Base-by-base conservation (phyloP, 73 alveolate species). In the Paraurostyla sp. region DNA sequence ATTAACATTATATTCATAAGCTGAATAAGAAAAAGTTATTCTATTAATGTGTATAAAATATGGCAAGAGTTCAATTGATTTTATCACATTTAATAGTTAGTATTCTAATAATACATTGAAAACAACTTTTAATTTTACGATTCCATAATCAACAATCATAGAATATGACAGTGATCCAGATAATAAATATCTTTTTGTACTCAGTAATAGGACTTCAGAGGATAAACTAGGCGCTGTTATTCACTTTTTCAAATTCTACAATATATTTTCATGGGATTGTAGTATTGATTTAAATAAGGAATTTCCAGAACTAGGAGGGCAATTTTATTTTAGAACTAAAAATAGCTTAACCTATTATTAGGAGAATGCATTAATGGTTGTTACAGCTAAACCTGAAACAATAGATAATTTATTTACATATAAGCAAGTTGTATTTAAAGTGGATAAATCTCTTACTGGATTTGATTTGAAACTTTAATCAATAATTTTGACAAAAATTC, bases 231-330 rank as follows among this genome's bases (percentile, higher is more conserved):
- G 51, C 6, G 78, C 78, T 30, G 7, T 16, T n/a, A 38, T 65
- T 0, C 82, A 65, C 23, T 36, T 65, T 23, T 65, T 65, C 41
- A 65, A 65, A 40, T 15, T 13, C 1, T 65, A 38, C 58, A 65
- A 65, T 38, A 32, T 30, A 35, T 32, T 40, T 36, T 38, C 2
- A 38, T 65, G 82, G 82, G 82, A 65, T 18, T 25, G 16, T 18
- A 65, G 82, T 65, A 40, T 65, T 1, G 82, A 65, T 65, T 30
- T 65, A 38, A 36, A 36, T 36, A 13, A 36, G 41, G 56, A 65
- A 38, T 65, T 65, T 38, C 56, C 56, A 38, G 56, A 65, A 6
- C 6, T 65, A 6, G 32, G 6, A 11, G 82, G 82, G 4, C 25
- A 38, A 18, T 65, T 22, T 65, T 38, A 58, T 38, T 65, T 65